Conservation (phyloP, 345 rosid species). For the Salix suchowensis region DNA sequence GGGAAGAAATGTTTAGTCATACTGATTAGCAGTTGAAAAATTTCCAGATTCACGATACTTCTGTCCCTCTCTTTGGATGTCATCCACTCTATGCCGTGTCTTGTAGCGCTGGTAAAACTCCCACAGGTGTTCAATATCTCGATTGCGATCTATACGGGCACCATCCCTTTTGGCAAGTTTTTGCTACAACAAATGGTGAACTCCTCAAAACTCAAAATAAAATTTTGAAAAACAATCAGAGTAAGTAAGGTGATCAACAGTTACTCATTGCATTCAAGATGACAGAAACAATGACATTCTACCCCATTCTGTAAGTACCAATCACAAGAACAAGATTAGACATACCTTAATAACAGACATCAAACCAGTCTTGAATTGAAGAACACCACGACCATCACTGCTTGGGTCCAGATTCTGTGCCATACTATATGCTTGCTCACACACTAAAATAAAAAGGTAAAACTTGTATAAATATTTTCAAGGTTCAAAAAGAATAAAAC, state of each 20-base stretch:
- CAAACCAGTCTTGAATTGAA: conserved; percentile 98
- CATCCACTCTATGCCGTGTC: conserved; percentile 73
- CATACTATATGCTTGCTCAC: conserved; percentile 95
- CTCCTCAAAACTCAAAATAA: neutral
- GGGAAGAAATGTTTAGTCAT: conserved; percentile 30
- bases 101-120: conserved; percentile 72
- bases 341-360: conserved; percentile 85
- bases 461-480: neutral
- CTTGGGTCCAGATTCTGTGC: conserved; percentile 93
- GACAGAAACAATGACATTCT: neutral
- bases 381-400: conserved; percentile 96
- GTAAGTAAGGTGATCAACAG: neutral
- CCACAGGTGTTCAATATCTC: conserved; percentile 80
- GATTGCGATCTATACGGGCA: conserved; percentile 65
- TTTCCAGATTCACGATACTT: conserved; percentile 77
- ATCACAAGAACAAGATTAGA: neutral
- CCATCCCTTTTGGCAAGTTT: conserved; percentile 88
- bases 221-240: neutral
- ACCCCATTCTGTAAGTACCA: neutral
- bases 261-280: neutral
- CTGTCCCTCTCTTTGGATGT: conserved; percentile 78
- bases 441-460: conserved; percentile 43
- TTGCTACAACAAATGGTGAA: conserved; percentile 59
- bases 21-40: conserved; percentile 62
- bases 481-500: no score